Evolutionary conservation across 257 asterid species (phyloP).

Genomic region (Solanum piurae): DNA sequence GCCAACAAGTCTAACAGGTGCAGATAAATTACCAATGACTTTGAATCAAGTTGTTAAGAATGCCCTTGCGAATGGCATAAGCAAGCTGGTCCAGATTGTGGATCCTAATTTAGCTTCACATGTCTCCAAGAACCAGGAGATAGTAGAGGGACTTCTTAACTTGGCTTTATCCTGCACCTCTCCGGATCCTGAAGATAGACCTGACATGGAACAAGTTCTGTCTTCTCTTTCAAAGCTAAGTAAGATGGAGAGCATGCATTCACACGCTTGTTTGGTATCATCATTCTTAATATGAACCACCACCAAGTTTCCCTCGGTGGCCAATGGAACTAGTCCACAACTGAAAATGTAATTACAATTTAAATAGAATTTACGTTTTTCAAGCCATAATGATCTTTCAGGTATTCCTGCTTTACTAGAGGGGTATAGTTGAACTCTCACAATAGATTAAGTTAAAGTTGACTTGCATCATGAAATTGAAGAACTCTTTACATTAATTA

Average conservation of each 20-base stretch:
- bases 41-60: conserved; percentile 47
- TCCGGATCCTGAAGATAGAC: conserved; percentile 52
- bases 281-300: not conserved
- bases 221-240: conserved; percentile 43
- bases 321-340: not conserved
- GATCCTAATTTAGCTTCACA: conserved; percentile 40
- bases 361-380: not conserved
- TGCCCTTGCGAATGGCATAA: conserved; percentile 32
- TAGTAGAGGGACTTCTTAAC: conserved; percentile 41
- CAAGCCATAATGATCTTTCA: not conserved
- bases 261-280: not conserved
- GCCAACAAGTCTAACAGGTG: conserved; percentile 56
- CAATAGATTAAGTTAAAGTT: not conserved
- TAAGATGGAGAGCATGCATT: conserved; percentile 3
- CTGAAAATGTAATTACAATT: not conserved
- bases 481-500: not conserved
- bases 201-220: conserved; percentile 57
- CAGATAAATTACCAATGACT: conserved; percentile 50
- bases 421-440: not conserved
- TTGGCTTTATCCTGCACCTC: conserved; percentile 60
- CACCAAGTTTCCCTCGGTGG: not conserved
- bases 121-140: conserved; percentile 26
- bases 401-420: not conserved
- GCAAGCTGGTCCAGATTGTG: conserved; percentile 21
- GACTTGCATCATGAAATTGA: not conserved